Evolutionary conservation across 352 stramenopile genomes (phyloP).

Genomic region (Phytopythium delawarense): DNA sequence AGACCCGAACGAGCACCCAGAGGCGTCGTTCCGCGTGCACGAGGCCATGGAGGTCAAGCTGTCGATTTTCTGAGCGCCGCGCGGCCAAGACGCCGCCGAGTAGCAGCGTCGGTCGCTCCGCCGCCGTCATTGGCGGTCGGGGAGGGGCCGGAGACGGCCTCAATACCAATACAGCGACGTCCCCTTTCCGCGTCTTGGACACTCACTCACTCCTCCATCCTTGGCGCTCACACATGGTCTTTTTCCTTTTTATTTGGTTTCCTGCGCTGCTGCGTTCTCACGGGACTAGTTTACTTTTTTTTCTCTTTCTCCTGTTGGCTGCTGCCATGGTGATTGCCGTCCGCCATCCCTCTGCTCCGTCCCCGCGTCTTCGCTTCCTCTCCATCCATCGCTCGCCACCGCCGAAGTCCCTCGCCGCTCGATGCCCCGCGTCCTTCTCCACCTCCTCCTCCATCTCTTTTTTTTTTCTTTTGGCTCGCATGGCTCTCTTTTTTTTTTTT

Average conservation of each 20-base stretch:
- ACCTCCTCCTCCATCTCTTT: slow-evolving; percentile 8
- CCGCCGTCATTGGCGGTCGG: not conserved
- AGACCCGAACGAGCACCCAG: slow-evolving; percentile 78
- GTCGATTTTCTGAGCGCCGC: slow-evolving; percentile 72
- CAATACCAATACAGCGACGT: not conserved
- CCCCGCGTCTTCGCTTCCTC: not conserved
- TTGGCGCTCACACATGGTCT: not conserved
- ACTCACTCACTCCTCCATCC: too few relatives aligned
- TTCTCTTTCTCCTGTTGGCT: not conserved
- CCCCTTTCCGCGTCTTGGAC: too few relatives aligned
- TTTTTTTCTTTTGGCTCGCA: slow-evolving; percentile 29
- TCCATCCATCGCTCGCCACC: not conserved
- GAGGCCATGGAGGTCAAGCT: slow-evolving; percentile 89
- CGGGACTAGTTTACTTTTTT: slow-evolving; percentile 26
- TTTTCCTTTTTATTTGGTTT: not conserved
- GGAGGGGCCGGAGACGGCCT: not conserved
- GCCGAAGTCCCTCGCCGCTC: not conserved
- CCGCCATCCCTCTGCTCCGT: not conserved
- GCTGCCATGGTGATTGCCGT: not conserved
- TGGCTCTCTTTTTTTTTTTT: not conserved
- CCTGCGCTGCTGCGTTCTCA: not conserved
- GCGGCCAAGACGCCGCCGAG: not conserved
- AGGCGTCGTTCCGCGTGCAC: slow-evolving; percentile 80
- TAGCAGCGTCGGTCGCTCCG: not conserved
- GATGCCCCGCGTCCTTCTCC: not conserved